phyloP scores from a whole-genome alignment of 345 rosid species.

The Citrus maxima region DNA sequence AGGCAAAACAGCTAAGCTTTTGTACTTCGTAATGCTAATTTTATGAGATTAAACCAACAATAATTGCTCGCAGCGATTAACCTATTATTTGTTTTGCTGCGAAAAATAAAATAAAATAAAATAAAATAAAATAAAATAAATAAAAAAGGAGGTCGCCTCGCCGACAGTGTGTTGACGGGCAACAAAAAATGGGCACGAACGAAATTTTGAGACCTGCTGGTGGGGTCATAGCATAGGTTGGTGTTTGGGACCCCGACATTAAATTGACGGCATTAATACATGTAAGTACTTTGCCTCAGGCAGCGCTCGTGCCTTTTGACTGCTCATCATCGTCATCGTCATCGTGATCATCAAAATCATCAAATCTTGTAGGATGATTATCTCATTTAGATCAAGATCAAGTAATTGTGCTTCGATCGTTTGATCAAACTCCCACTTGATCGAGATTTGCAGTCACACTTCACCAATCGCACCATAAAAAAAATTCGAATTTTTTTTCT shows the following conservation, averaged over 20 bases:
- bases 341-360: neutral
- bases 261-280: conserved; percentile 12
- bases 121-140: neutral
- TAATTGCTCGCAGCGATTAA: neutral
- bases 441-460: too few species aligned
- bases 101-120: too few species aligned
- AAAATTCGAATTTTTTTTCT: too few species aligned
- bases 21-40: too few species aligned
- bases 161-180: conserved; percentile 33
- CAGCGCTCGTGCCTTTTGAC: conserved; percentile 18
- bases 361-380: neutral
- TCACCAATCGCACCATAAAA: too few species aligned
- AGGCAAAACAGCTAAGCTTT: conserved; percentile 54
- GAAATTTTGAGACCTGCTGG: neutral
- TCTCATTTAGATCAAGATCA: too few species aligned
- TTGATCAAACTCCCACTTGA: too few species aligned
- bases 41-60: neutral
- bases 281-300: conserved; percentile 2
- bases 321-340: neutral
- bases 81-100: too few species aligned
- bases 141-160: conserved; percentile 4
- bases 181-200: neutral
- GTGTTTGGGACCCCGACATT: conserved; percentile 21
- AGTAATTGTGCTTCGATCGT: too few species aligned
- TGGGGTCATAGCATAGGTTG: neutral